Conservation (phyloP, 73 alveolate species). For the Durusdinium trenchii region DNA sequence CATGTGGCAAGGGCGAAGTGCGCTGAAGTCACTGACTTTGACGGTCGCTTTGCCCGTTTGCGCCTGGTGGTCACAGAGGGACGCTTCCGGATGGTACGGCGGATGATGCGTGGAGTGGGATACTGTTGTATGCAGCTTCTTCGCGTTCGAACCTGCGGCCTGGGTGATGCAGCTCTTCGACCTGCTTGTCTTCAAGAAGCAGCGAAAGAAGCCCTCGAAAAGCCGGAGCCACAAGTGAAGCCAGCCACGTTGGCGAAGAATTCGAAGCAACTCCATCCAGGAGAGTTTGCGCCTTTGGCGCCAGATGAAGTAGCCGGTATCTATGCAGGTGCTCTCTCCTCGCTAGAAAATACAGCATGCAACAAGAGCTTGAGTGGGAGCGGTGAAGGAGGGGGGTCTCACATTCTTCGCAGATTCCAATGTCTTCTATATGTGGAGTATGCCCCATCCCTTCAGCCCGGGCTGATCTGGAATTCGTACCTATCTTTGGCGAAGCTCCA, state of each 20-base stretch:
- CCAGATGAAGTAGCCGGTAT: slow-evolving; percentile 52
- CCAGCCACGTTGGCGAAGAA: slow-evolving; percentile 19
- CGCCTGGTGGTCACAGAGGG: slow-evolving; percentile 74
- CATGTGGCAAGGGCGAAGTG: slow-evolving; percentile 16
- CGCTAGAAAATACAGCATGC: too few species aligned
- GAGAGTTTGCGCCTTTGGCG: slow-evolving; percentile 38
- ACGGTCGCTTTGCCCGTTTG: slow-evolving; percentile 84
- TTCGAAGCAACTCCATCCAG: not conserved
- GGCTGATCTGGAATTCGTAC: too few species aligned
- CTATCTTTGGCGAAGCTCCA: too few species aligned
- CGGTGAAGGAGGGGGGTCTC: too few species aligned
- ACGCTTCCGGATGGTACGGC: slow-evolving; percentile 80
- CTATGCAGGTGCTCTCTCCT: not conserved
- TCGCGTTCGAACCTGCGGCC: slow-evolving; percentile 63
- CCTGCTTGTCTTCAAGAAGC: slow-evolving; percentile 52
- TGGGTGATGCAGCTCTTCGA: slow-evolving; percentile 37
- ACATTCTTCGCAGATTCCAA: too few species aligned
- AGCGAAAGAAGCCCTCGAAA: not conserved
- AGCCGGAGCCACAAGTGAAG: not conserved
- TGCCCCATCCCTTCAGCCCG: too few species aligned
- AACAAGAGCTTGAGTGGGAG: too few species aligned
- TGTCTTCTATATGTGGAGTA: too few species aligned
- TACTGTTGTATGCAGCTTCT: slow-evolving; percentile 77
- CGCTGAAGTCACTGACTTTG: slow-evolving; percentile 33
- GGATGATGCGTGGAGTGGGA: slow-evolving; percentile 72